phyloP scores from a whole-genome alignment of 148 eudicot species.

The Heliosperma pusillum region DNA sequence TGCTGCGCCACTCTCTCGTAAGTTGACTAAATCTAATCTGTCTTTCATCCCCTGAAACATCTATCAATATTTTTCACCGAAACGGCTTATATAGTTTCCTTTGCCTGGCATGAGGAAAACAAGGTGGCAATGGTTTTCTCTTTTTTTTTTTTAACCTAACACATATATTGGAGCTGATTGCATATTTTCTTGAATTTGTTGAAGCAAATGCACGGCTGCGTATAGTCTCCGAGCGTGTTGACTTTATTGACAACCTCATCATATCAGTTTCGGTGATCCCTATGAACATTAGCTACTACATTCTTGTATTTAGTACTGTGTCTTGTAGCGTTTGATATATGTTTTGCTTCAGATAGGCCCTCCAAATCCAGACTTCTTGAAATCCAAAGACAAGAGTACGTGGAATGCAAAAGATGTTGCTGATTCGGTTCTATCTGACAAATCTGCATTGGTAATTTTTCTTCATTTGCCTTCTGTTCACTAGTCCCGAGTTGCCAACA shows the following conservation, averaged over 20 bases:
- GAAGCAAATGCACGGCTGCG: constrained; percentile 97
- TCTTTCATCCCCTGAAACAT: not conserved
- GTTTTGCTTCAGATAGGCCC: constrained; percentile 87
- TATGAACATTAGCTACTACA: constrained; percentile 12
- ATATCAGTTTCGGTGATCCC: constrained; percentile 81
- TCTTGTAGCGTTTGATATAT: constrained; percentile 16
- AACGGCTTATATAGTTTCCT: not conserved
- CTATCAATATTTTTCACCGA: not conserved
- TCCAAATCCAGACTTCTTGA: constrained; percentile 73
- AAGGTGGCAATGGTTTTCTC: not conserved
- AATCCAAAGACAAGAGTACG: constrained; percentile 72
- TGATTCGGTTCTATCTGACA: constrained; percentile 92
- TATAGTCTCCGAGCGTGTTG: constrained; percentile 94
- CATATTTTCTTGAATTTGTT: constrained; percentile 27
- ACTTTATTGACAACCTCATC: constrained; percentile 77
- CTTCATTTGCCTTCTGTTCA: constrained; percentile 8
- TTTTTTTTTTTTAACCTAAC: constrained; percentile 1
- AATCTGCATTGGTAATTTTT: constrained; percentile 78
- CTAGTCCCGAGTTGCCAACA: not conserved
- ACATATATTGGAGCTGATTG: constrained; percentile 18
- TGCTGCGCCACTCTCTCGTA: constrained; percentile 97
- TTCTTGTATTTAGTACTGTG: not conserved
- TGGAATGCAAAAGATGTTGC: constrained; percentile 92
- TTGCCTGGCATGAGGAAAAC: not conserved
- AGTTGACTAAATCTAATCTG: constrained; percentile 29